Percentiles rank a stretch among this genome's conserved stretches.
Evolutionary conservation across 495 filamentous ascomycete genomes (phyloP).

Genomic region (Penicillium macrosclerotiorum): DNA sequence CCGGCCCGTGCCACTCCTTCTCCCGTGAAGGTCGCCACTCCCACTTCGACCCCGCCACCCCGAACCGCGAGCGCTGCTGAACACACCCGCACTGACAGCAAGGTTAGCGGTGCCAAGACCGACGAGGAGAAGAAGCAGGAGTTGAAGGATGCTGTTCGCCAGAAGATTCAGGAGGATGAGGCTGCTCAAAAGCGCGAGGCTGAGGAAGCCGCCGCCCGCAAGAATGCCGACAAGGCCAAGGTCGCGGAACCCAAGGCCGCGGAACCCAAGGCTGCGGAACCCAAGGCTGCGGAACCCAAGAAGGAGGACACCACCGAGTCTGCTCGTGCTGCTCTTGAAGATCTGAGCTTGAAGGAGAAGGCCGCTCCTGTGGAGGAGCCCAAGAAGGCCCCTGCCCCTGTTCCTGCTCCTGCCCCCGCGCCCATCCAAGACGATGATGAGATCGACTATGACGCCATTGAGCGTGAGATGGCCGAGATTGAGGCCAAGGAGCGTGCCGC

Average conservation of each 20-base stretch:
- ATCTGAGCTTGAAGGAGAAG: conserved; percentile 42
- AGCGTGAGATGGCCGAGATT: conserved; percentile 51
- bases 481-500: conserved; percentile 60
- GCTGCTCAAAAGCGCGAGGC: conserved; percentile 51
- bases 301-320: conserved; percentile 39
- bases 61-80: conserved; percentile 53
- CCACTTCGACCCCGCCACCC: conserved; percentile 62
- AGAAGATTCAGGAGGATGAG: conserved; percentile 56
- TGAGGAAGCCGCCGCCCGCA: conserved; percentile 46
- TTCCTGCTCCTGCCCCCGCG: conserved; percentile 10
- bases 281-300: conserved; percentile 42
- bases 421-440: conserved; percentile 44
- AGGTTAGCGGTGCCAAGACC: conserved; percentile 51
- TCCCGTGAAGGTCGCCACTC: conserved; percentile 61
- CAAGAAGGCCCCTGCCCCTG: conserved; percentile 23
- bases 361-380: conserved; percentile 32
- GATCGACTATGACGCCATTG: conserved; percentile 50
- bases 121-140: conserved; percentile 70
- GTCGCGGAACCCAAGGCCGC: conserved; percentile 17
- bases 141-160: conserved; percentile 64
- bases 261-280: no score
- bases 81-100: conserved; percentile 58
- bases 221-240: conserved; percentile 45
- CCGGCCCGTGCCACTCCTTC: conserved; percentile 55
- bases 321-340: conserved; percentile 31